Base-by-base conservation (phyloP, 1,139 yeast species). In the Sugiyamaella xylanicola region DNA sequence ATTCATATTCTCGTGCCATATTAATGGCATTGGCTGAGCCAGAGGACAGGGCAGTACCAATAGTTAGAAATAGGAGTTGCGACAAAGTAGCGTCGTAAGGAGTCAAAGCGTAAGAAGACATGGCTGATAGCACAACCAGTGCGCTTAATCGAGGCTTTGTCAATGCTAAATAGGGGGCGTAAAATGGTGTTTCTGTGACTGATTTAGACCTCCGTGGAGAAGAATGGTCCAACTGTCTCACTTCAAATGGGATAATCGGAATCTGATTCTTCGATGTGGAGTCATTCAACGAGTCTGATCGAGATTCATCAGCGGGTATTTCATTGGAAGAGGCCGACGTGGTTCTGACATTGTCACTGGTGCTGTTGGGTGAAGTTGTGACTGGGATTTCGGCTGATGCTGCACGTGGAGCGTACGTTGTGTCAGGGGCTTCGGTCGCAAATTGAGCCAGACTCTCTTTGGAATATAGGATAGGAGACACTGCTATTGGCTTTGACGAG, bases 21-120 rank as follows among this genome's bases (percentile, higher is more conserved):
- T 93, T 93, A 53, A 93, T 90, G 2, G 98, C 96, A 72, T 93
- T 93, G 1, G 99, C 99, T 1, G 97, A 84, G 8, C 96, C 95
- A 0, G 97, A 90, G 63, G 95, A 82, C 47, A 93, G 73, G 1
- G 93, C 83, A 0, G 98, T 93, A 15, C 99, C 99, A 0, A 80
- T 70, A 0, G 97, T 88, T 39, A 93, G 75, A 62, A 85, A 84
- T 43, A 87, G 64, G 44, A 93, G 77, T 63, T 89, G 86, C 9
- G 83, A 76, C 1, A 93, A 71, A 0, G 95, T 83, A 0, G 84
- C 85, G 1, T 92, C 83, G 61, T 80, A 79, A 0, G 99, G 99
- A 0, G 97, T 89, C 35, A 93, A 76, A 0, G 98, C 97, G 68
- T 93, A 93, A 0, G 97, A 87, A 59, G 98, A 90, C 65, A 93